phyloP scores from a whole-genome alignment of 163 green algal species.

The Prototheca cutis region DNA sequence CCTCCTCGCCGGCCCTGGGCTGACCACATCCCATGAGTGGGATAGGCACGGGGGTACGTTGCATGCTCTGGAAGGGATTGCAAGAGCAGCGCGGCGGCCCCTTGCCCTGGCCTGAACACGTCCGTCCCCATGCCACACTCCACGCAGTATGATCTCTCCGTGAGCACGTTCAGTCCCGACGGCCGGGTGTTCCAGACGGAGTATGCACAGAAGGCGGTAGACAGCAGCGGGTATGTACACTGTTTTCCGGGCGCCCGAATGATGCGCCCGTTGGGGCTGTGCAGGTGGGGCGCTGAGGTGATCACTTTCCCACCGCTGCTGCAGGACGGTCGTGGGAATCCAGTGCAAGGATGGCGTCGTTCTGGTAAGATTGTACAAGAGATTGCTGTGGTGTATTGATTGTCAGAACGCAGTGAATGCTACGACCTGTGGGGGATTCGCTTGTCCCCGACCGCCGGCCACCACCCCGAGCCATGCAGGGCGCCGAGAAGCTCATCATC shows the following conservation, averaged over 20 bases:
- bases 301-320: too few relatives aligned
- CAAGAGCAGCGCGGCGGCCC: too few relatives aligned
- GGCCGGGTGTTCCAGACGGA: constrained; percentile 96
- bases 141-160: constrained; percentile 92
- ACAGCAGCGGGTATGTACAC: constrained; percentile 93
- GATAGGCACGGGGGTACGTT: constrained; percentile 84
- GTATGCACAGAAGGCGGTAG: constrained; percentile 97
- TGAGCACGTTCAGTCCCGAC: constrained; percentile 94
- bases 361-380: constrained; percentile 79
- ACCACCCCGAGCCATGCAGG: constrained; percentile 37
- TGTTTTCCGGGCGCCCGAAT: too few relatives aligned
- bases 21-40: too few relatives aligned
- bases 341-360: constrained; percentile 95
- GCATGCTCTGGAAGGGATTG: too few relatives aligned
- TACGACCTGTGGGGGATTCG: not conserved
- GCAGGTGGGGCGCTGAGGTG: too few relatives aligned
- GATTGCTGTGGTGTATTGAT: too few relatives aligned
- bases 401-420: too few relatives aligned
- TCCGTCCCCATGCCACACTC: not conserved
- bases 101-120: not conserved
- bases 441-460: not conserved
- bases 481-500: constrained; percentile 89
- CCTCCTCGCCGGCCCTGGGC: too few relatives aligned
- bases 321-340: constrained; percentile 87
- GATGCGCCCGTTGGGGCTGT: too few relatives aligned